These are phyloP conservation scores for Trichoderma hamatum DNA, from an alignment of 2,329 filamentous ascomycete genomes.

Conservation along the genomic window DNA sequence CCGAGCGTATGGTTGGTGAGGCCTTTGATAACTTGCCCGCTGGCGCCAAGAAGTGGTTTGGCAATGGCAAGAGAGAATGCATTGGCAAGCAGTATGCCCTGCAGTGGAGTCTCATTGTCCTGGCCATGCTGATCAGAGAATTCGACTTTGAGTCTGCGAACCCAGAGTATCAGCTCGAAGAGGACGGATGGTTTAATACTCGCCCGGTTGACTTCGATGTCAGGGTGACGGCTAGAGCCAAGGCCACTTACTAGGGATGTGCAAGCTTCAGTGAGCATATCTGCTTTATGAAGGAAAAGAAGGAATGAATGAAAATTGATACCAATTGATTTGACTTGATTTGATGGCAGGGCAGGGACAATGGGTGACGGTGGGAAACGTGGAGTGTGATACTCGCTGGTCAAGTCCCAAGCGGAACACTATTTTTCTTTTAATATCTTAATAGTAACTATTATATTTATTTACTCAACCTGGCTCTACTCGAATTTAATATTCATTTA, in stretches of 20 bases:
- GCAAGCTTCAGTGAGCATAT: neutral
- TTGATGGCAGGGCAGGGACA: neutral
- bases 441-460: neutral
- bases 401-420: neutral
- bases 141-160: slow-evolving; percentile 52
- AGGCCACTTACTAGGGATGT: slow-evolving; percentile 29
- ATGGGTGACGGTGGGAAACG: neutral
- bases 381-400: neutral
- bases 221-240: slow-evolving; percentile 46
- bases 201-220: slow-evolving; percentile 51
- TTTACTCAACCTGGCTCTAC: neutral
- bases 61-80: slow-evolving; percentile 56
- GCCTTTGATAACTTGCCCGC: slow-evolving; percentile 47
- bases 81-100: slow-evolving; percentile 56
- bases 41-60: slow-evolving; percentile 55
- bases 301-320: neutral
- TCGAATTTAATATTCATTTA: no score
- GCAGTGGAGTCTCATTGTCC: slow-evolving; percentile 48
- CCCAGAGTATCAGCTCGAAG: slow-evolving; percentile 44
- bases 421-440: neutral
- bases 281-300: neutral
- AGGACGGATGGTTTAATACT: slow-evolving; percentile 58
- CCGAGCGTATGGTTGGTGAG: slow-evolving; percentile 54
- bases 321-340: neutral
- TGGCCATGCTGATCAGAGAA: slow-evolving; percentile 48